Base-by-base conservation (phyloP, 192 early-diverging fungal genomes). In the Funneliformis mosseae region DNA sequence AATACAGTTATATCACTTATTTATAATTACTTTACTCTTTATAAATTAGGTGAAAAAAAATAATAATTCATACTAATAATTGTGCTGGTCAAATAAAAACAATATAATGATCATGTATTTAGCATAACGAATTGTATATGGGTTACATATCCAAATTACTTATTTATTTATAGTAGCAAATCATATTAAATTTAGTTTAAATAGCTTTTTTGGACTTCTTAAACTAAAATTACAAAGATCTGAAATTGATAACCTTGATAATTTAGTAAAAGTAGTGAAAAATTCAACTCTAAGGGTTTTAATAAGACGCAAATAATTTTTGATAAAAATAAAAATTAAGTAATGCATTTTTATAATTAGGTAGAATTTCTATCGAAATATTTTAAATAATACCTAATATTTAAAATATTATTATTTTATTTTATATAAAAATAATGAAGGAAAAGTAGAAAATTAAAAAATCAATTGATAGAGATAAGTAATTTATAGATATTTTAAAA, bases 61-160 rank as follows among this genome's bases (percentile, higher is more conserved):
- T 45, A 43, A 7, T 43, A n/a, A 43, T 70, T 70, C 33, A 42
- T 45, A 8, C 41, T n/a, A 39, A 71, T n/a, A 71, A 71, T n/a
- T 71, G 69, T 43, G 69, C 41, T 43, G 69, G 69, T n/a, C 69
- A 71, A 71, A 71, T 12, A 71, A 39, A 10, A 71, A 71, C 42
- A 71, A 71, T 23, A n/a, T 39, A n/a, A 71, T 45, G 38, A 71
- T 71, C 12, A 39, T 45, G 39, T 70, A 42, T 21, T 42, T 42
- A 18, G 9, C 39, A 28, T 70, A 33, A 33, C 11, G 11, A 43
- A 21, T 70, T 42, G 39, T 21, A 43, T 42, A 12, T 70, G 28
- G 3, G 5, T 14, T 70, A 21, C 42, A 42, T 70, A 43, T 12
- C 23, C 8, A 62, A 62, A 62, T 62, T 62, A 62, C 61, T 25